Conservation (phyloP, 768 basidiomycete species). For the Ephemerocybe angulata region DNA sequence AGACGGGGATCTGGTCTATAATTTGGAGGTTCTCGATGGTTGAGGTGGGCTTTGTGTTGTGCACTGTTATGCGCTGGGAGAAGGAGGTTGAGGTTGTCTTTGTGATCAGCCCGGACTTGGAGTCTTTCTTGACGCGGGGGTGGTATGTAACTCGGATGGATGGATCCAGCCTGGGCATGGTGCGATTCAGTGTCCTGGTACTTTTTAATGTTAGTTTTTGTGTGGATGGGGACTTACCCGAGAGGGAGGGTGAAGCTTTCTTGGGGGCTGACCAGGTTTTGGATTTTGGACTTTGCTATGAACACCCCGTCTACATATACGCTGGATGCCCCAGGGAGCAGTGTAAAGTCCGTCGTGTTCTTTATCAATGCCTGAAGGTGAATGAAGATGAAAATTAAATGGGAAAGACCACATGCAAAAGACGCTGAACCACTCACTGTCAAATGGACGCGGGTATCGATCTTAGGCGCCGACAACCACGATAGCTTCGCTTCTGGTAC, state of each 20-base stretch:
- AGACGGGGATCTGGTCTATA: constrained; percentile 39
- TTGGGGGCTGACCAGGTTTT: constrained; percentile 37
- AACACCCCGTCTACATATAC: constrained; percentile 57
- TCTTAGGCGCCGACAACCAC: constrained; percentile 39
- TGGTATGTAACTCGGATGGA: constrained; percentile 40
- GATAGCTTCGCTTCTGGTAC: constrained; percentile 34
- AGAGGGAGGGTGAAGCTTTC: constrained; percentile 44
- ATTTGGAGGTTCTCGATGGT: constrained; percentile 32
- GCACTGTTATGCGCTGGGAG: constrained; percentile 36
- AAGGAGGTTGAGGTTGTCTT: constrained; percentile 29
- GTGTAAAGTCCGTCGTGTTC: constrained; percentile 51
- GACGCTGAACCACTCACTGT: constrained; percentile 23
- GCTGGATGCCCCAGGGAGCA: constrained; percentile 44
- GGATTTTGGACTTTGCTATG: constrained; percentile 44
- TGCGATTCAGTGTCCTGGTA: neutral
- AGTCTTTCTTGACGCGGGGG: constrained; percentile 30
- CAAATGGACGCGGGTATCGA: constrained; percentile 34
- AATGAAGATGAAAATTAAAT: neutral
- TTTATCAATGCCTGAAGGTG: constrained; percentile 41
- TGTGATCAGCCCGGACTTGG: constrained; percentile 31
- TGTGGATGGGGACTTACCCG: constrained; percentile 33
- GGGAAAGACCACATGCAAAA: neutral
- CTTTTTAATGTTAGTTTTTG: neutral
- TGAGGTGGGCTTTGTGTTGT: constrained; percentile 37
- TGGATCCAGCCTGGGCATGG: constrained; percentile 30